Percentiles rank a stretch among this genome's conserved stretches.
These are phyloP conservation scores for Candida nemodendra DNA, from an alignment of 805 yeast species.

Conservation along the genomic window DNA sequence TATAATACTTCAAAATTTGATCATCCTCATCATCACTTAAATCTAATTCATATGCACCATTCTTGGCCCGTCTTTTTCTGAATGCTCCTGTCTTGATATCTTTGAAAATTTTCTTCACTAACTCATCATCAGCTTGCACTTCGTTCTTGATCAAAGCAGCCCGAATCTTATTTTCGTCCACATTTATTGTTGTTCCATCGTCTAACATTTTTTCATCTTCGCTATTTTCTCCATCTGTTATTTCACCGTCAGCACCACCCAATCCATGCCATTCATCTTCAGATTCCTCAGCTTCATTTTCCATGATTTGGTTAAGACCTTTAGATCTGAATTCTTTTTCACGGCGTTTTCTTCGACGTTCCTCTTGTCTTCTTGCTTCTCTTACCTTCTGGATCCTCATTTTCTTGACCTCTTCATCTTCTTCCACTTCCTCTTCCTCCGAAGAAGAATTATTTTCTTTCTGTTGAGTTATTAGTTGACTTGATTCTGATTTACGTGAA, in stretches of 20 bases:
- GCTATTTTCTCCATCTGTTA: conserved; percentile 59
- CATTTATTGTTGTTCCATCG: conserved; percentile 56
- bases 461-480: conserved; percentile 5
- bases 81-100: conserved; percentile 74
- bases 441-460: background rate
- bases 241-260: conserved; percentile 70
- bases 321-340: conserved; percentile 53
- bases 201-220: conserved; percentile 80
- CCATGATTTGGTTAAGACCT: conserved; percentile 62
- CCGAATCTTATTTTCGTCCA: conserved; percentile 58
- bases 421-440: conserved; percentile 28
- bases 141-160: conserved; percentile 58
- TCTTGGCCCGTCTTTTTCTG: conserved; percentile 53
- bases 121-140: conserved; percentile 57
- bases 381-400: conserved; percentile 19
- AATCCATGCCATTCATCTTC: conserved; percentile 86
- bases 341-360: conserved; percentile 28
- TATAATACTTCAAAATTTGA: conserved; percentile 39
- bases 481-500: too few relatives aligned
- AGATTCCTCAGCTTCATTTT: conserved; percentile 84
- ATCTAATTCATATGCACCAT: conserved; percentile 56
- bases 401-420: conserved; percentile 40
- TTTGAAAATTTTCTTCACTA: conserved; percentile 63
- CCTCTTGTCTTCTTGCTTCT: conserved; percentile 25
- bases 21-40: conserved; percentile 77